Evolutionary conservation across 176 grass and related monocot species (phyloP), one percentile per base, ranked within the genome.

Genomic region (Canna indica): DNA sequence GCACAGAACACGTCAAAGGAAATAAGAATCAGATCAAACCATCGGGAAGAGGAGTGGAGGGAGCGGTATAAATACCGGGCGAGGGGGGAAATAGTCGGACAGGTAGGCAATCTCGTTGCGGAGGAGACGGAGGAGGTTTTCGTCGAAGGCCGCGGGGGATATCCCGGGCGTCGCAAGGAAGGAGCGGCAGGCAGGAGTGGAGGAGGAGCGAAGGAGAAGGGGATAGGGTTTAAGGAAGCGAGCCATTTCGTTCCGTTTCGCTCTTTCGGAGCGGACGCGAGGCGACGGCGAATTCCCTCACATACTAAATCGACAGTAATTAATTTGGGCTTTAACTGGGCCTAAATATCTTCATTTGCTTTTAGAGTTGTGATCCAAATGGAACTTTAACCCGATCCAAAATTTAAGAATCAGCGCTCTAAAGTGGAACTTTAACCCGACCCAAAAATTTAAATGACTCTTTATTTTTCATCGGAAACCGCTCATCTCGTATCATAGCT

Each of bases 41-140:
- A 45, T 47, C 53, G 3, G 25, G 56, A 36, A 36, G 0, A 13
- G 32, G 64, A 30, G 38, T 8, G n/a, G 3, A 18, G 28, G 10
- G 39, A 64, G 22, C 18, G n/a, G 22, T 3, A 6, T 42, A 25
- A 11, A 3, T 82, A 96, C 88, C 85, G 26, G 68, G 73, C 68
- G 32, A 67, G 91, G 83, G 45, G 85, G 85, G n/a, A 59, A 56
- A 75, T 71, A 77, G 30, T 88, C 85, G 11, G 83, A 64, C 69
- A 78, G 44, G 70, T 91, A 96, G 45, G 75, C 47, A 77, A 91
- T 96, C 83, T 96, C 92, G 73, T 78, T 76, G 38, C 79, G 83
- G 28, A 96, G 83, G 77, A 91, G 76, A 52, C 83, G 88, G 38
- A 86, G 58, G 9, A 96, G 83, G 56, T 80, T 85, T 1, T 86